Conservation (phyloP, 495 filamentous ascomycete genomes). For the Aspergillus olivimuriae region DNA sequence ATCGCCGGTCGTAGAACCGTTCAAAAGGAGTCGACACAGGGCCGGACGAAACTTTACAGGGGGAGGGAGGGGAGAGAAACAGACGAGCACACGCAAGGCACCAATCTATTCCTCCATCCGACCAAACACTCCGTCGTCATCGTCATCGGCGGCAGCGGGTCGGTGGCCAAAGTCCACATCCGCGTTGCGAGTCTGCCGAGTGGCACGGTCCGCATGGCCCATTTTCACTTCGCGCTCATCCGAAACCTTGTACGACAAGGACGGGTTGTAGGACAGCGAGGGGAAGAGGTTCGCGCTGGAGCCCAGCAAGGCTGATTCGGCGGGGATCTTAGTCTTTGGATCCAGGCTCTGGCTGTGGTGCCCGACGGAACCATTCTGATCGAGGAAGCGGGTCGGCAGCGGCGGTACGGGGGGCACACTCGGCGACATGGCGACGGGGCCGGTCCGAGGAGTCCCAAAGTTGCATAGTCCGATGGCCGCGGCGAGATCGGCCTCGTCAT, state of each 20-base stretch:
- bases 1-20: slow-evolving; percentile 8
- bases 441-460: slow-evolving; percentile 72
- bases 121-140: slow-evolving; percentile 93
- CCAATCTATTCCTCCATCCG: slow-evolving; percentile 78
- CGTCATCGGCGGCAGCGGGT: slow-evolving; percentile 68
- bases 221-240: slow-evolving; percentile 39
- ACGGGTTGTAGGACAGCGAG: slow-evolving; percentile 39
- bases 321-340: slow-evolving; percentile 30
- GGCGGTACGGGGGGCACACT: slow-evolving; percentile 86
- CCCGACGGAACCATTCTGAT: slow-evolving; percentile 25
- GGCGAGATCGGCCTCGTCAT: slow-evolving; percentile 66
- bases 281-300: slow-evolving; percentile 33
- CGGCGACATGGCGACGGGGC: slow-evolving; percentile 60
- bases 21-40: slow-evolving; percentile 2
- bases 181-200: slow-evolving; percentile 52
- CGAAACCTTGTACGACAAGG: slow-evolving; percentile 44
- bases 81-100: background rate
- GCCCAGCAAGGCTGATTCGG: slow-evolving; percentile 34
- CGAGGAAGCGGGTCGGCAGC: slow-evolving; percentile 54
- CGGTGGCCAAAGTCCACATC: slow-evolving; percentile 73
- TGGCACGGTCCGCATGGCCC: slow-evolving; percentile 31
- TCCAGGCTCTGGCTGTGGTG: slow-evolving; percentile 20
- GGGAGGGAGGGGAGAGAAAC: background rate
- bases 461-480: slow-evolving; percentile 92
- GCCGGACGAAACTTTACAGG: background rate